Evolutionary conservation across 257 asterid genomes (phyloP), one percentile per base, ranked within the genome.

Genomic region (Thymus mandschuricus): DNA sequence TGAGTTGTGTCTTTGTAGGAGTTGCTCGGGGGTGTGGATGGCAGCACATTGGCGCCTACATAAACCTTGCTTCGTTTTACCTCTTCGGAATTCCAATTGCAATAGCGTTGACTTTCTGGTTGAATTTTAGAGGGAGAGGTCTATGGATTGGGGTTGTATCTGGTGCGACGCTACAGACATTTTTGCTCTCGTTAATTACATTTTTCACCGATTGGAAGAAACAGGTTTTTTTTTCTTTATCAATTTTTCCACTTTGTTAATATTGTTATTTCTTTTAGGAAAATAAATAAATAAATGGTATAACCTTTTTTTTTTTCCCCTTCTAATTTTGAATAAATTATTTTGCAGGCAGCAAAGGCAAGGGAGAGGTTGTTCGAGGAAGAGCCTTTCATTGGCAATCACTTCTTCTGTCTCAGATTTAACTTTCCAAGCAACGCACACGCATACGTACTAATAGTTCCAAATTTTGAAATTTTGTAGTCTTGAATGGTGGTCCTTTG

Each of bases 1-100:
- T 34, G 38, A 1, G 3, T 38, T 38, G 6, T 38, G 41, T 13
- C 10, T 34, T 7, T 59, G 10, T 40, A 92, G 97, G 96, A n/a
- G 90, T 90, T 71, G 96, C 96, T 4, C 85, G 98, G 78, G 97
- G 97, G 27, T 88, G 97, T 56, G 98, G 98, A 0, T 92, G 97
- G 98, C 98, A 90, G 68, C 96, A 93, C 35, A 82, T 90, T 8
- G 98, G 96, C 50, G 98, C 96, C 9, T 90, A 78, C 62, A 79
- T 90, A 21, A 93, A 90, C 68, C 94, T 93, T 69, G 96, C 81
- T 1, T 82, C 97, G 13, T 93, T 87, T 68, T 93, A 93, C 72
- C 90, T 86, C 0, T 87, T 72, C 6, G 98, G 98, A 10, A 82
- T 93, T 40, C 98, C 98, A 0, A 83, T 89, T 11, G 89, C 94